phyloP scores from a whole-genome alignment of 148 eudicot genomes.

The Euryodendron excelsum region DNA sequence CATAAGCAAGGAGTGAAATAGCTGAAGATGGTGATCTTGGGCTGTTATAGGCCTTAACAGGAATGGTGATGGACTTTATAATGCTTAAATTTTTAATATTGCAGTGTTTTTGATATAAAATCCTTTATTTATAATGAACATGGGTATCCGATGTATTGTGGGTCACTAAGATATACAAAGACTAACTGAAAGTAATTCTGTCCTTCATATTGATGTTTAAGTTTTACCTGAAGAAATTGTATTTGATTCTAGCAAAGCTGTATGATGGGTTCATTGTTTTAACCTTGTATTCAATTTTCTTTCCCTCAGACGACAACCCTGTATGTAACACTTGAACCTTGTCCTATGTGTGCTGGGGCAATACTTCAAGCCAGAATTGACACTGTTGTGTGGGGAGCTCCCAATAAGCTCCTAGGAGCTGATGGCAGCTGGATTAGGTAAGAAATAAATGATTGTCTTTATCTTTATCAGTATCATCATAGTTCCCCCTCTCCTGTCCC shows the following conservation, averaged over 20 bases:
- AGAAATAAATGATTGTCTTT: not conserved
- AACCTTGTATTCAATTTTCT: not conserved
- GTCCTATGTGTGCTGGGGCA: conserved; percentile 99
- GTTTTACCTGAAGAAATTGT: not conserved
- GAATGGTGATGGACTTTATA: not conserved
- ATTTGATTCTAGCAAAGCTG: not conserved
- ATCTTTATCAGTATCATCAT: not conserved
- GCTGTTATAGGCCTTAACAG: not conserved
- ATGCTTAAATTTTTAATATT: not conserved
- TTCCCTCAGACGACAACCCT: conserved; percentile 67
- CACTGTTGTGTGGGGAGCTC: conserved; percentile 97
- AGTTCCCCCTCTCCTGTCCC: not conserved
- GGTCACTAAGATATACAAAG: not conserved
- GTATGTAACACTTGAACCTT: conserved; percentile 94
- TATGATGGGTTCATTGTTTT: not conserved
- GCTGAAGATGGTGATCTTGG: not conserved
- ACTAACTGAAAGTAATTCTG: not conserved
- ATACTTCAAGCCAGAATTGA: conserved; percentile 88
- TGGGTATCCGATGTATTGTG: not conserved
- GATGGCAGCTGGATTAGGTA: conserved; percentile 99
- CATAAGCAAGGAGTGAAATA: no score
- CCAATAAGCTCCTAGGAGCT: conserved; percentile 98
- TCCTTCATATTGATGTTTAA: no score
- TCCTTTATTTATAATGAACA: not conserved
- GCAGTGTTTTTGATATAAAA: not conserved